phyloP scores from a whole-genome alignment of 768 basidiomycete genomes.

The Lactifluus piperatus region DNA sequence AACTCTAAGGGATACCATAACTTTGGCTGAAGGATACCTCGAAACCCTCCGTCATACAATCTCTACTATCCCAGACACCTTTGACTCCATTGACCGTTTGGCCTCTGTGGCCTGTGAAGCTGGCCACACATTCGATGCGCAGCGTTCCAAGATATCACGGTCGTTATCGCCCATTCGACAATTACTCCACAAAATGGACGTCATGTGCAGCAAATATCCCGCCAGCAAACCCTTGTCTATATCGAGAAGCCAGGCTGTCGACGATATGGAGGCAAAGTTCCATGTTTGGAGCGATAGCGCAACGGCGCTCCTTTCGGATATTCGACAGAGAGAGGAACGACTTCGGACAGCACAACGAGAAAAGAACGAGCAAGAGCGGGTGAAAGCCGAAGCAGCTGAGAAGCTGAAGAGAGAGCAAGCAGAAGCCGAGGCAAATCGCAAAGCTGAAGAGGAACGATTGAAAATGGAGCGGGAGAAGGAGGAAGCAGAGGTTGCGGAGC shows the following conservation, averaged over 20 bases:
- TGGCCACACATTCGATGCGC: slow-evolving; percentile 28
- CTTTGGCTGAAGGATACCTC: slow-evolving; percentile 28
- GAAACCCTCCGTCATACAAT: slow-evolving; percentile 31
- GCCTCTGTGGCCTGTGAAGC: slow-evolving; percentile 30
- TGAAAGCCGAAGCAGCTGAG: slow-evolving; percentile 23
- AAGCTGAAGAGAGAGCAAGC: slow-evolving; percentile 18
- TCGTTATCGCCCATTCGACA: slow-evolving; percentile 49
- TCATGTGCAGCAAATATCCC: slow-evolving; percentile 35
- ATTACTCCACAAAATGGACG: slow-evolving; percentile 47
- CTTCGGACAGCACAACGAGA: slow-evolving; percentile 12
- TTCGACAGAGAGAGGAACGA: slow-evolving; percentile 12
- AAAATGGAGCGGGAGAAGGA: slow-evolving; percentile 26
- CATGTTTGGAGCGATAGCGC: slow-evolving; percentile 7
- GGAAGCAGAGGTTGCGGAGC: slow-evolving; percentile 20
- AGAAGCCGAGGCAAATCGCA: slow-evolving; percentile 13
- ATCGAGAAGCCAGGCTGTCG: slow-evolving; percentile 40
- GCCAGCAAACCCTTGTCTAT: slow-evolving; percentile 42
- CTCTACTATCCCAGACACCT: slow-evolving; percentile 23
- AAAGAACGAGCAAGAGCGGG: slow-evolving; percentile 19
- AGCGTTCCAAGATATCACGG: slow-evolving; percentile 34
- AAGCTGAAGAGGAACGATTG: slow-evolving; percentile 16
- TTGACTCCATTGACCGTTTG: slow-evolving; percentile 31
- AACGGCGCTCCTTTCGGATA: slow-evolving; percentile 1
- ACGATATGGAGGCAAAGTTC: slow-evolving; percentile 26
- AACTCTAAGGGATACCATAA: not conserved